Percentiles rank a stretch among this genome's conserved stretches.
phyloP scores from a whole-genome alignment of 78 protist genomes.

The Trichosphaerium sp. region DNA sequence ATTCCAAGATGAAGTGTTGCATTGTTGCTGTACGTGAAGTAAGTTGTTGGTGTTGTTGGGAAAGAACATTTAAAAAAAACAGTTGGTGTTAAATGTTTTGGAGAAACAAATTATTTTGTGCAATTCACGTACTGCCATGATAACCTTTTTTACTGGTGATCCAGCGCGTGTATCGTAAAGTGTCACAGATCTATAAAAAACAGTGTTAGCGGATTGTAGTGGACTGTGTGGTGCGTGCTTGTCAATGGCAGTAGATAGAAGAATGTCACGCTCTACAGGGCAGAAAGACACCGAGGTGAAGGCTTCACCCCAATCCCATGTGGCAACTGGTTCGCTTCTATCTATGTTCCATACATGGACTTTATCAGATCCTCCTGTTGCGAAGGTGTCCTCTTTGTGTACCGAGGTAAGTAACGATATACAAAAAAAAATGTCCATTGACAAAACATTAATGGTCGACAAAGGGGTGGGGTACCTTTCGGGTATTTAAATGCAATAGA shows the following conservation, averaged over 20 bases:
- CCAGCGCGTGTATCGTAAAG: constrained; percentile 71
- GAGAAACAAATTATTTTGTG: neutral
- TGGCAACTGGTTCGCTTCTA: constrained; percentile 59
- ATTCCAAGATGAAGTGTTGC: constrained; percentile 74
- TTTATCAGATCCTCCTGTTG: constrained; percentile 37
- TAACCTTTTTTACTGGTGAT: constrained; percentile 57
- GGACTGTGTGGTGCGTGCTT: too few species aligned
- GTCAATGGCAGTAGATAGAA: constrained; percentile 63
- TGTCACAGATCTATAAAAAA: too few species aligned
- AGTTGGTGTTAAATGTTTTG: constrained; percentile 1
- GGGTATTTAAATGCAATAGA: constrained; percentile 13
- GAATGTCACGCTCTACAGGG: constrained; percentile 52
- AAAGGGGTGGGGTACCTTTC: neutral
- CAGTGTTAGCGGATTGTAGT: too few species aligned
- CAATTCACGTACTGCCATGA: neutral
- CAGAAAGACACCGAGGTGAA: constrained; percentile 67
- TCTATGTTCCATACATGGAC: constrained; percentile 52
- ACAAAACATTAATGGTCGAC: too few species aligned
- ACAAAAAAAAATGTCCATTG: too few species aligned
- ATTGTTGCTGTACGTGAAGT: constrained; percentile 7
- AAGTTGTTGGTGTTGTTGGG: too few species aligned
- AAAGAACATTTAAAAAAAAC: neutral
- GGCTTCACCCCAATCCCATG: constrained; percentile 74
- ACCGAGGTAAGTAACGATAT: too few species aligned
- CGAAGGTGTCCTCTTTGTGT: constrained; percentile 24